phyloP scores from a whole-genome alignment of 2,329 filamentous ascomycete species.

The Xylariaceae sp. region DNA sequence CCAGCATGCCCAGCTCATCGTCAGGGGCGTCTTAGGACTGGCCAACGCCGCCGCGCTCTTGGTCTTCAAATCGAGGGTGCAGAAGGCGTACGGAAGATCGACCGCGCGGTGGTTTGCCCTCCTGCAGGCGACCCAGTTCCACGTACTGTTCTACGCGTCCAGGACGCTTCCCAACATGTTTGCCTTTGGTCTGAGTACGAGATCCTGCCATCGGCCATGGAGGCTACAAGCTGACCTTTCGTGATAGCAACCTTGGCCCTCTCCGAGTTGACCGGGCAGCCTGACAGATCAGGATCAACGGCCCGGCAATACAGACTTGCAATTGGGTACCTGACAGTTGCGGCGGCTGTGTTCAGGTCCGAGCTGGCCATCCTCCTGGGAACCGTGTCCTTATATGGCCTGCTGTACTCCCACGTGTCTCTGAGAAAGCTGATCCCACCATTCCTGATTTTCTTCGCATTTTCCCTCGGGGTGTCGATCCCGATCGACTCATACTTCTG shows the following conservation, averaged over 20 bases:
- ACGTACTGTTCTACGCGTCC: conserved; percentile 86
- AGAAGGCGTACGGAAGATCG: conserved; percentile 57
- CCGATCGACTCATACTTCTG: conserved; percentile 89
- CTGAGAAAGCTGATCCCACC: conserved; percentile 48
- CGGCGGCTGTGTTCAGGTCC: conserved; percentile 79
- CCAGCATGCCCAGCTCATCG: conserved; percentile 51
- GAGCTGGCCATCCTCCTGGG: conserved; percentile 78
- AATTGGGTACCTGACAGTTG: conserved; percentile 68
- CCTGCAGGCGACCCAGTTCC: conserved; percentile 79
- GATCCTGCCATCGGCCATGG: background rate
- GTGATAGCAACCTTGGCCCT: conserved; percentile 63
- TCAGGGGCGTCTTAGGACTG: conserved; percentile 69
- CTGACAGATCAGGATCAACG: conserved; percentile 20
- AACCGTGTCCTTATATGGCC: conserved; percentile 57
- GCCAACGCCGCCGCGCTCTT: conserved; percentile 65
- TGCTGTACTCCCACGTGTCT: conserved; percentile 31
- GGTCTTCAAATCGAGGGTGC: conserved; percentile 56
- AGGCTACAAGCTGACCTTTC: conserved; percentile 2
- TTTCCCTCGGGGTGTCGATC: conserved; percentile 63
- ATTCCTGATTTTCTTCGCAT: conserved; percentile 55
- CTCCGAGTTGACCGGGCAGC: conserved; percentile 35
- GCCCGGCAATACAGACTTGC: conserved; percentile 51
- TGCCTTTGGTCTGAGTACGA: conserved; percentile 76
- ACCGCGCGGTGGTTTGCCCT: conserved; percentile 72
- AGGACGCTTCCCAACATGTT: conserved; percentile 95